phyloP scores from a whole-genome alignment of 2,329 filamentous ascomycete species.

The Tolypocladium amazonense region DNA sequence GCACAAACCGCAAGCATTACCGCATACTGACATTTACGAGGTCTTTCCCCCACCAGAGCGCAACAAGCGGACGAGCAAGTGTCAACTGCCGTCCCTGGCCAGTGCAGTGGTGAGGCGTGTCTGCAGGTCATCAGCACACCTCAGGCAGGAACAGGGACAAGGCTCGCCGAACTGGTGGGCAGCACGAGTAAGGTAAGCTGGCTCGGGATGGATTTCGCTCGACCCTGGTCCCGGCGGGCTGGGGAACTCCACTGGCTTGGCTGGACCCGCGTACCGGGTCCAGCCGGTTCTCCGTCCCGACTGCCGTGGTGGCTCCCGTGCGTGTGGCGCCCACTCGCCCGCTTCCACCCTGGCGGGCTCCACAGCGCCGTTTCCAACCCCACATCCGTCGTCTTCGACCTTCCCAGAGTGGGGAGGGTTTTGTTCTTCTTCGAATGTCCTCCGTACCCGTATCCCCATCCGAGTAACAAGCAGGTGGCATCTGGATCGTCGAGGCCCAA shows the following conservation, averaged over 20 bases:
- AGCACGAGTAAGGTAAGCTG: background rate
- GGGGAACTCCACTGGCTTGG: background rate
- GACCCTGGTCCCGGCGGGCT: background rate
- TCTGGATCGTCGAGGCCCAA: background rate
- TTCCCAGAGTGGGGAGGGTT: background rate
- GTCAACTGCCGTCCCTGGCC: background rate
- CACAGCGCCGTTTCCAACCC: background rate
- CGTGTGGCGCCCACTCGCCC: background rate
- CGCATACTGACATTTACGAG: background rate
- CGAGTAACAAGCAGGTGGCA: no score
- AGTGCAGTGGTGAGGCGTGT: background rate
- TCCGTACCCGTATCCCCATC: background rate
- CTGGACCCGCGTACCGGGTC: conserved; percentile 5
- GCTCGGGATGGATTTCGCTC: background rate
- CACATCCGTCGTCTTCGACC: background rate
- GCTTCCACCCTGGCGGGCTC: background rate
- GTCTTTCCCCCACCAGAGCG: background rate
- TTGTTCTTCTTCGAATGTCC: background rate
- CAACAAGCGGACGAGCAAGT: no score
- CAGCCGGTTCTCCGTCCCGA: conserved; percentile 2
- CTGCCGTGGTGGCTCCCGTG: background rate
- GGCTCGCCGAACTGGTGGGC: background rate
- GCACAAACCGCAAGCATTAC: background rate
- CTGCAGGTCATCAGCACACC: background rate
- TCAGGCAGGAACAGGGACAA: background rate